phyloP scores from a whole-genome alignment of 352 stramenopile species.

The Pythium monospermum region DNA sequence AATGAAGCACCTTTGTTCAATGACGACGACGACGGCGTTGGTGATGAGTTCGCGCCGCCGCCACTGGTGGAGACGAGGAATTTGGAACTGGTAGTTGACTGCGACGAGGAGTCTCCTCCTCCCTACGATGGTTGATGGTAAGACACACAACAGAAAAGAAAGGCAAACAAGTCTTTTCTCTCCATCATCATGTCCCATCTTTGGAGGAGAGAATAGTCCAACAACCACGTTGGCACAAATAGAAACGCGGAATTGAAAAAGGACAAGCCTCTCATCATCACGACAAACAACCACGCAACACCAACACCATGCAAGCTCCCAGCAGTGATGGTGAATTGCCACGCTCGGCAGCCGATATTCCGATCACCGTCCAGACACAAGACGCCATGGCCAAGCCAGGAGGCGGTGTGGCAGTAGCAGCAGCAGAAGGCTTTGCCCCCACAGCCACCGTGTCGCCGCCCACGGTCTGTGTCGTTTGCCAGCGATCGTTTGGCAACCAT shows the following conservation, averaged over 20 bases:
- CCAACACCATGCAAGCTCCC: slow-evolving; percentile 8
- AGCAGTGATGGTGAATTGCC: slow-evolving; percentile 1
- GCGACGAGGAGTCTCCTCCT: slow-evolving; percentile 17
- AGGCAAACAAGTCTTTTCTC: not conserved
- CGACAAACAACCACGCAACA: not conserved
- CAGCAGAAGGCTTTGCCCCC: slow-evolving; percentile 20
- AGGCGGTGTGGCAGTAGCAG: not conserved
- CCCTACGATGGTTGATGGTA: no score
- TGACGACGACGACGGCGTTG: not conserved
- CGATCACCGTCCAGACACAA: slow-evolving; percentile 6
- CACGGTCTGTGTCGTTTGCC: slow-evolving; percentile 36
- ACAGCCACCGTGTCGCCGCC: no score
- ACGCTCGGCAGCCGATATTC: slow-evolving; percentile 12
- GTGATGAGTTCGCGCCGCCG: not conserved
- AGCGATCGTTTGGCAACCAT: slow-evolving; percentile 22
- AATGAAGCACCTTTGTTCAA: no score
- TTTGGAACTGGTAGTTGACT: slow-evolving; percentile 12
- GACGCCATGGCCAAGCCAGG: not conserved
- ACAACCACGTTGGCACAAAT: no score
- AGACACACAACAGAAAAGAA: not conserved
- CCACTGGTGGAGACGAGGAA: not conserved
- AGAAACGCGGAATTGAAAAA: not conserved
- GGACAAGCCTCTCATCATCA: not conserved
- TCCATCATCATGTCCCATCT: no score
- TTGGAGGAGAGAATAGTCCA: no score